Evolutionary conservation across 2,329 filamentous ascomycete genomes (phyloP).

Genomic region (Xylaria sp.): DNA sequence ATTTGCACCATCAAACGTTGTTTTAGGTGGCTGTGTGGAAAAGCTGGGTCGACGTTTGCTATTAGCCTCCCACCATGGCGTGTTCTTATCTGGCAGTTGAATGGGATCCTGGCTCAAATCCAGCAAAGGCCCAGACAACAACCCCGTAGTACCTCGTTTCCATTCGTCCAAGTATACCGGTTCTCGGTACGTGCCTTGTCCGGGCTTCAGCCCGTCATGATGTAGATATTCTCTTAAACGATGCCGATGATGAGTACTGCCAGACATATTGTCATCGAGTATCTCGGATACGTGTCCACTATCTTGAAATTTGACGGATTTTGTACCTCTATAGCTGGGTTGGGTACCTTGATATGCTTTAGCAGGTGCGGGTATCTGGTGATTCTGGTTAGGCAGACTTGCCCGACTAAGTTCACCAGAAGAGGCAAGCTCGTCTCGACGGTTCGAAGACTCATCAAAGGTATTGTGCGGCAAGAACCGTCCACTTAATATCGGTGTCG

Average conservation of each 20-base stretch:
- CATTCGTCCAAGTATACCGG: conserved; percentile 76
- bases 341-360: conserved; percentile 30
- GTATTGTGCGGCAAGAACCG: conserved; percentile 35
- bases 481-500: conserved; percentile 32
- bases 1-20: conserved; percentile 74
- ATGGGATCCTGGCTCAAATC: conserved; percentile 62
- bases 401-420: conserved; percentile 36
- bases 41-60: conserved; percentile 60
- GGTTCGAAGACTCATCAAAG: conserved; percentile 27
- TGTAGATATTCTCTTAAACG: conserved; percentile 47
- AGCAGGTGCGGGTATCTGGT: conserved; percentile 20
- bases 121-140: conserved; percentile 67
- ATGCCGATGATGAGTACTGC: conserved; percentile 40
- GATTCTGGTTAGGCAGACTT: conserved; percentile 30
- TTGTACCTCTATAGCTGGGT: conserved; percentile 37
- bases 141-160: conserved; percentile 74
- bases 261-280: conserved; percentile 41
- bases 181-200: conserved; percentile 67
- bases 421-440: conserved; percentile 20
- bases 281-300: conserved; percentile 39
- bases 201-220: conserved; percentile 54
- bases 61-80: conserved; percentile 81
- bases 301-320: conserved; percentile 50
- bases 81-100: conserved; percentile 59
- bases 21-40: conserved; percentile 62